Base-by-base conservation (phyloP, 306 rosid genomes). In the Pachyrhizus erosus region DNA sequence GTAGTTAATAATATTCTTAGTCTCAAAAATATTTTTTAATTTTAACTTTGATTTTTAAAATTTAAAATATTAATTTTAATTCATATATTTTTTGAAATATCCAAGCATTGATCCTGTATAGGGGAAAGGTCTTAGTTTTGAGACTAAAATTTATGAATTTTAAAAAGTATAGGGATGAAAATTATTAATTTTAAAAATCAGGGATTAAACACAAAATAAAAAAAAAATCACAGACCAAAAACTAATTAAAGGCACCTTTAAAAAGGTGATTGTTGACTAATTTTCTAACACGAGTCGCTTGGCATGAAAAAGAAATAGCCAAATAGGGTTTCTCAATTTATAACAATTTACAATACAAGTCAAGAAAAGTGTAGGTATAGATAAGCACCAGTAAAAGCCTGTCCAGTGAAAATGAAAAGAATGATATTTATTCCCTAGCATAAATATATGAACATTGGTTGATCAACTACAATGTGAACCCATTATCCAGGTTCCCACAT, bases 381-480 rank as follows among this genome's bases (percentile, higher is more conserved):
- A 39, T 23, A 18, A 21, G 2, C 17, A 62, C 66, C 17, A 39
- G 76, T 79, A 39, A 23, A 79, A 79, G 34, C 71, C 77, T 70
- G 77, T 74, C 84, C 48, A 27, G 33, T 5, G 23, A 45, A 55
- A 8, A 71, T 43, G 5, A 18, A 58, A 68, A 40, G 1, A 68
- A 21, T 2, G 49, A 26, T n/a, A 68, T 37, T 14, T n/a, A 68
- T 37, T 14, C 2, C 7, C 31, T 52, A 17, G 23, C 34, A 54
- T 5, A 34, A 34, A 34, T 37, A 37, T 7, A 37, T 37, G 49
- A 42, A 70, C 7, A 42, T 3, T 75, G 3, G 29, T 51, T 29
- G n/a, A 45, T 62, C 5, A 12, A 64, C 9, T 33, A 65, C 1
- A 49, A n/a, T 70, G 42, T 54, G 69, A 67, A 54, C 9, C 55